phyloP scores from a whole-genome alignment of 2,329 filamentous ascomycete genomes.

The Alternaria incomplexa region DNA sequence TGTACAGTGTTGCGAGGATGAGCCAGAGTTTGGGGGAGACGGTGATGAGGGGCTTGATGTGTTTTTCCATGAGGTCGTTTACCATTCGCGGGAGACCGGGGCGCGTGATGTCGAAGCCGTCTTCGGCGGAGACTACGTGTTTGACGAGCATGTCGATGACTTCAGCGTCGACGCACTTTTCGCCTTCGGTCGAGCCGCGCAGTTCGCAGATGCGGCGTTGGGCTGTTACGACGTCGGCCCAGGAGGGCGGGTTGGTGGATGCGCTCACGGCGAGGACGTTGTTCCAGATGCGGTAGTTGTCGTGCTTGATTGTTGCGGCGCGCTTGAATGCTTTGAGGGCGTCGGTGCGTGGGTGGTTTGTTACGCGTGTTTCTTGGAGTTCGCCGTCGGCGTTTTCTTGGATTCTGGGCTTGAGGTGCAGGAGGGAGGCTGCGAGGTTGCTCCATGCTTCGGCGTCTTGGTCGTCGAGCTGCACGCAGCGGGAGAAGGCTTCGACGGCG shows the following conservation, averaged over 20 bases:
- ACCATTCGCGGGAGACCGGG: conserved; percentile 66
- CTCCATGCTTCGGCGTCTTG: conserved; percentile 93
- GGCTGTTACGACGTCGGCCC: conserved; percentile 76
- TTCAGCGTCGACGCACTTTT: conserved; percentile 77
- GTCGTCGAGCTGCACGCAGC: conserved; percentile 84
- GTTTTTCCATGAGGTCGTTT: conserved; percentile 74
- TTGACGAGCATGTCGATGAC: conserved; percentile 75
- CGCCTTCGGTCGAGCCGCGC: conserved; percentile 68
- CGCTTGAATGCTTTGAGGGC: conserved; percentile 85
- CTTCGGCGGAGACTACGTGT: conserved; percentile 63
- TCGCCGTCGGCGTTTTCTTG: conserved; percentile 44
- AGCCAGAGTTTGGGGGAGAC: conserved; percentile 77
- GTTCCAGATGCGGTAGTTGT: conserved; percentile 94
- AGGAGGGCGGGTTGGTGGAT: conserved; percentile 75
- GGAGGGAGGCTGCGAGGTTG: conserved; percentile 85
- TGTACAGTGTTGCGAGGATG: conserved; percentile 71
- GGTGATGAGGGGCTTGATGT: conserved; percentile 84
- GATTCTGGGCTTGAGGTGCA: conserved; percentile 65
- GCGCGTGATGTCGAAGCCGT: conserved; percentile 49
- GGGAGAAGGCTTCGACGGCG: conserved; percentile 81
- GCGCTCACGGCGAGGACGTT: conserved; percentile 90
- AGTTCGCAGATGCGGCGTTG: conserved; percentile 78
- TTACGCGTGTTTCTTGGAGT: conserved; percentile 46
- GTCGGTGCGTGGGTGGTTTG: conserved; percentile 65
- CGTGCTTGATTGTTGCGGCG: conserved; percentile 80